A percentile compares a stretch with the other conserved stretches of the same genome.
These are phyloP conservation scores for Fibroporia radiculosa DNA, from an alignment of 768 basidiomycete species.

Conservation along the genomic window DNA sequence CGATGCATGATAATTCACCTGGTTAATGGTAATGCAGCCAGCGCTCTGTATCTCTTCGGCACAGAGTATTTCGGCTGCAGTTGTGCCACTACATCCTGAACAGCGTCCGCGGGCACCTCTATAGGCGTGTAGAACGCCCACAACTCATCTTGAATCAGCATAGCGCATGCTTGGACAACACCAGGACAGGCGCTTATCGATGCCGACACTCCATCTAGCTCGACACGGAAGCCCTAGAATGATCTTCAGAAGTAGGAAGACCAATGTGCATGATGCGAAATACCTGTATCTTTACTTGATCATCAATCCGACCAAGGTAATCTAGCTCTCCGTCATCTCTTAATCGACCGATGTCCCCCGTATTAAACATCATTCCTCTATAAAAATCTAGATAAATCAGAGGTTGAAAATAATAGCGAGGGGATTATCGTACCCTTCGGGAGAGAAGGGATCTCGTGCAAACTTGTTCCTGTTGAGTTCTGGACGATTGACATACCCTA, in stretches of 20 bases:
- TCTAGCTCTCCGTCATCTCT: slow-evolving; percentile 43
- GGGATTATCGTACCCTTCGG: slow-evolving; percentile 32
- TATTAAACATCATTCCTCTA: slow-evolving; percentile 47
- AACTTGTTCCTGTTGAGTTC: slow-evolving; percentile 47
- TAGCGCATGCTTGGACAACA: slow-evolving; percentile 35
- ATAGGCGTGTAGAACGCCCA: slow-evolving; percentile 43
- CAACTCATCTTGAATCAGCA: slow-evolving; percentile 39
- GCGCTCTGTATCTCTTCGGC: slow-evolving; percentile 33
- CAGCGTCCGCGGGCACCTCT: slow-evolving; percentile 23
- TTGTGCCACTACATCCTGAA: slow-evolving; percentile 30
- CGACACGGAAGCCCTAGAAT: slow-evolving; percentile 46
- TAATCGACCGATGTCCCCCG: slow-evolving; percentile 55
- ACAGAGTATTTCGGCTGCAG: slow-evolving; percentile 49
- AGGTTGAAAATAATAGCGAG: slow-evolving; percentile 9
- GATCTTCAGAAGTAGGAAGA: no score
- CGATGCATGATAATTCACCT: slow-evolving; percentile 19
- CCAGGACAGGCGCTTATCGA: slow-evolving; percentile 38
- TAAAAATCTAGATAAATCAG: no score
- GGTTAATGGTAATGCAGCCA: slow-evolving; percentile 42
- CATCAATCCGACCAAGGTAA: slow-evolving; percentile 51
- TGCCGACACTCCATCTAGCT: slow-evolving; percentile 47
- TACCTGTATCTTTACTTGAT: slow-evolving; percentile 59
- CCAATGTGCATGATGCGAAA: slow-evolving; percentile 1
- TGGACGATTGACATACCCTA: slow-evolving; percentile 48
- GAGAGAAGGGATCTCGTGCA: slow-evolving; percentile 40